Base-by-base conservation (phyloP, 331 rosid genomes). In the Cydonia oblonga region DNA sequence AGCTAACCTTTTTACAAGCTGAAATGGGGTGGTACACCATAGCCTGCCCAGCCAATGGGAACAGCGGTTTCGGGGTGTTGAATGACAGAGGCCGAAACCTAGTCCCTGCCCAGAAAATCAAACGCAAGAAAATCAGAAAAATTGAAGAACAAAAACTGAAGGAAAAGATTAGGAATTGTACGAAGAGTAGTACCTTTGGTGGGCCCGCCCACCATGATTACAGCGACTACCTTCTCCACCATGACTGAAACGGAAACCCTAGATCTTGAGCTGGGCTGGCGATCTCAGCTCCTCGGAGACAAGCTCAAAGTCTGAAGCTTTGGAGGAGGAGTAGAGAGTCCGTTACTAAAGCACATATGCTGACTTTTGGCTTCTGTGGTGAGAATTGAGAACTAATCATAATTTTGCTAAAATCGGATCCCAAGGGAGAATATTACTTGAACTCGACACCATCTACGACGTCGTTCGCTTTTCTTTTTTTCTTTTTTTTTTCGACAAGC, bases 1-100 rank as follows among this genome's bases (percentile, higher is more conserved):
- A 84, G 67, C 80, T 35, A 53, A 95, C 98, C 96, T 79, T 85
- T 84, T 88, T 95, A 70, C 99, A 91, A 83, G 99, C 99, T 68
- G 93, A 88, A 60, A 95, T 95, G 32, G 96, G 97, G 72, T 95
- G 99, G 53, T 89, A 90, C 79, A 95, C 96, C 99, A 95, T 95
- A 22, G 99, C 90, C 72, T 88, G 96, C 33, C 97, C 96, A 77
- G 99, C 99, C 80, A 95, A 65, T 74, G 97, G 97, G 86, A 95
- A 91, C 20, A 95, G 96, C 63, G 99, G 97, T 69, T 95, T 89
- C 33, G 99, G 97, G 73, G 86, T 87, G 64, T 91, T 91, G 88
- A 95, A 95, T 16, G 99, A 95, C 69, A 95, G 97, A 64, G 97
- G 99, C 20, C 97, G 86, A 79, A 95, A 95, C 86, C 99, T 87